Base-by-base conservation (phyloP, 106 monocot species). In the Acanthochlamys bracteata region DNA sequence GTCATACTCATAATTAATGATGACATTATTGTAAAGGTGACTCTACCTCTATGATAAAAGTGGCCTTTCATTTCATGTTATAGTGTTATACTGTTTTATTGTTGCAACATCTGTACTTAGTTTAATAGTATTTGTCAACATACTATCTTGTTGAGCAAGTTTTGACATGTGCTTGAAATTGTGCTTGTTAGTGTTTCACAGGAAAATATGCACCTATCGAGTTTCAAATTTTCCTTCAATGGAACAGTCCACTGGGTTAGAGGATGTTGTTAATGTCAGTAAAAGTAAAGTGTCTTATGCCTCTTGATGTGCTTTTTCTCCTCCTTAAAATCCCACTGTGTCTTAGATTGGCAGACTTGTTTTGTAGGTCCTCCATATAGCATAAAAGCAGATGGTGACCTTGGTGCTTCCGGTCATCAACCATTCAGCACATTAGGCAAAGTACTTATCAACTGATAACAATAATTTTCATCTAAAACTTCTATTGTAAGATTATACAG, bases 211-310 rank as follows among this genome's bases (percentile, higher is more conserved):
- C 69, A 76, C 56, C 12, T 40, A 57, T 70, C 73, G 45, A 71
- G 55, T 78, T 64, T 75, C 80, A 52, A 70, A 74, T 45, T 80
- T 74, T 67, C 71, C 70, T 19, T 51, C 64, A 11, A 47, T 69
- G 33, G 84, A 74, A 25, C 73, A 80, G 26, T 64, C 80, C 42
- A 60, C 46, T 57, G 60, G 73, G 55, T 71, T 74, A 71, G 72
- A 62, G 47, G 61, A 70, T 52, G 52, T 54, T 63, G 41, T 53
- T 59, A 73, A 73, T 24, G 39, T 63, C 0, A 63, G 56, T 51
- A 69, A 57, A 72, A 67, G 76, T 78, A 71, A n/a, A n/a, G n/a
- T 71, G 78, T 68, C 24, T 42, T 39, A n/a, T 57, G 3, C 21
- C 56, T 57, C 22, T 24, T 57, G 4, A 49, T 49, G 49, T 49